Base-by-base conservation (phyloP, 176 grass and related monocot species). In the Phoenix roebelenii region DNA sequence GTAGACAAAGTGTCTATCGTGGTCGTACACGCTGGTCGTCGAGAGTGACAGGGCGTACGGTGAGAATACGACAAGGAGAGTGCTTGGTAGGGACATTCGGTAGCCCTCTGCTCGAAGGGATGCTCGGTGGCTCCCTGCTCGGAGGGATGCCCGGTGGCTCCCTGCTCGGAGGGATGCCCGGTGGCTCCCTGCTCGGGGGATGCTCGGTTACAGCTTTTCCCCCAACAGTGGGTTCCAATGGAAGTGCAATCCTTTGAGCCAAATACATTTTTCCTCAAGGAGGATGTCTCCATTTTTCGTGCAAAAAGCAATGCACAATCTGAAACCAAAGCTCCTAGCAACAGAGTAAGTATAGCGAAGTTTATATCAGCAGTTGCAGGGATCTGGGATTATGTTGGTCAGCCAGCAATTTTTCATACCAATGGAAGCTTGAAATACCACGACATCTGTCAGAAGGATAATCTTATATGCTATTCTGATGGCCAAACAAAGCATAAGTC, bases 321-420 rank as follows among this genome's bases (percentile, higher is more conserved):
- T 56, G 55, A 80, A 60, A 85, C 63, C 17, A 82, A 61, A 70
- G 52, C 20, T 63, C 60, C 50, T 30, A 63, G 61, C 22, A 89
- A 58, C 60, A 64, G 52, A 49, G 32, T 87, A 59, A 90, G 76
- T 53, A 90, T 80, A 58, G 67, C 83, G 17, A 78, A 77, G 65
- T 82, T 90, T 54, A 64, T 76, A 44, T 77, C 75, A 22, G 71
- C 64, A 59, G 69, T 96, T 65, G 15, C 72, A 18, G 75, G 75
- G 52, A 58, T 90, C 26, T 90, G 86, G 87, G 82, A 84, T 72
- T 77, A 84, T 81, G 71, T 96, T 66, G 77, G 65, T 16, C 74
- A 85, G 1, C 52, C 75, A 55, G 69, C 79, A 75, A 64, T 71
- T 63, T 65, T 80, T 49, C 9, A 75, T 5, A 64, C 74, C 30